Evolutionary conservation across 352 stramenopile species (phyloP).

Genomic region (Phytophthora rubi): DNA sequence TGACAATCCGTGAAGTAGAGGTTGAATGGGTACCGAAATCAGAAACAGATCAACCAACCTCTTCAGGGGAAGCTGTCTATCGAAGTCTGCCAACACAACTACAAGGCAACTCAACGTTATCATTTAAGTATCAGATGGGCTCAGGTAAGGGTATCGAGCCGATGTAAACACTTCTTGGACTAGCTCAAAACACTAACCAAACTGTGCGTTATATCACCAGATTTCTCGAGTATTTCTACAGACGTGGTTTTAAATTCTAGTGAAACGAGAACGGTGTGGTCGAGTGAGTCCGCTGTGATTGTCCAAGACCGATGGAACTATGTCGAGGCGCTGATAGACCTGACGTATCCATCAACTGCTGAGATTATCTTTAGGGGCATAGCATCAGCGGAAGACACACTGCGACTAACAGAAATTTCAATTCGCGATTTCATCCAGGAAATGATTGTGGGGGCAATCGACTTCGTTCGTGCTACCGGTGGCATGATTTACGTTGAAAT

Average conservation of each 20-base stretch:
- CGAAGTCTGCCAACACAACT: slow-evolving; percentile 35
- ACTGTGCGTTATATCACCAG: slow-evolving; percentile 19
- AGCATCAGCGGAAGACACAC: slow-evolving; percentile 23
- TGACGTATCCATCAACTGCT: slow-evolving; percentile 26
- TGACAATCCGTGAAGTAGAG: slow-evolving; percentile 27
- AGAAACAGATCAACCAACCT: slow-evolving; percentile 7
- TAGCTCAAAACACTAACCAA: not conserved
- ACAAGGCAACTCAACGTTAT: slow-evolving; percentile 28
- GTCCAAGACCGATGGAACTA: slow-evolving; percentile 41
- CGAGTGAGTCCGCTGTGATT: slow-evolving; percentile 23
- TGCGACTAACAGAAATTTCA: slow-evolving; percentile 51
- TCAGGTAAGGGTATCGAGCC: slow-evolving; percentile 32
- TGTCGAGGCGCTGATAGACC: slow-evolving; percentile 23
- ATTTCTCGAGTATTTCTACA: slow-evolving; percentile 42
- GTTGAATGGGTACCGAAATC: slow-evolving; percentile 36
- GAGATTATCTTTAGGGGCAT: slow-evolving; percentile 48
- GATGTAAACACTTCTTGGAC: not conserved
- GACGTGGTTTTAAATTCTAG: slow-evolving; percentile 46
- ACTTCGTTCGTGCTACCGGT: slow-evolving; percentile 43
- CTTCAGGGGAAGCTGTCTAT: slow-evolving; percentile 31
- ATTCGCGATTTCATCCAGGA: slow-evolving; percentile 25
- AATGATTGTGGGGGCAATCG: slow-evolving; percentile 25
- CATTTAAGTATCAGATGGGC: slow-evolving; percentile 43
- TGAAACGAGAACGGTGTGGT: slow-evolving; percentile 37
- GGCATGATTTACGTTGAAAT: slow-evolving; percentile 48